Evolutionary conservation across 2,329 filamentous ascomycete species (phyloP), one percentile per base, ranked within the genome.

Genomic region (Didymella exigua): DNA sequence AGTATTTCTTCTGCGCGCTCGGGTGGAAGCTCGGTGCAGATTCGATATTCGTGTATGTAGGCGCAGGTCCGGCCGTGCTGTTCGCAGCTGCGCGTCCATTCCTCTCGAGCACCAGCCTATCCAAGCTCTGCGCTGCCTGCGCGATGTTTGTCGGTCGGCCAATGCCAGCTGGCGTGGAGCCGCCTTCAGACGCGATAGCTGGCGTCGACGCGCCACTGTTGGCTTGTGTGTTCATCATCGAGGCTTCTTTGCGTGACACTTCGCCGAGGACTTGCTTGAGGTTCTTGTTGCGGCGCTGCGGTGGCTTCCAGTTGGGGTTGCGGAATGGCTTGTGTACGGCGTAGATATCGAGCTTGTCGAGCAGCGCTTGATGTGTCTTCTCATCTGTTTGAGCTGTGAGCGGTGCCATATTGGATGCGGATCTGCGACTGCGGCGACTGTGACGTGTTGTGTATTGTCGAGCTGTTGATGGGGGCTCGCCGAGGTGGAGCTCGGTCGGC

Each of bases 281-380:
- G 76, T 96, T 98, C 82, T 99, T 99, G 85, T 99, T 99, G 76
- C 95, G 91, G 46, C 95, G 92, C 76, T 93, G 89, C 63, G 93
- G 91, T 14, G 95, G 91, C 71, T 90, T 92, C 95, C 95, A 99
- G 74, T 86, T 80, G 2, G 89, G 82, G 73, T 92, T 96, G 75
- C 93, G 93, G 82, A 97, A 99, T 69, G 87, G 89, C 78, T 96
- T 96, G 67, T 87, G 87, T 71, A 90, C 86, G 56, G 87, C 85
- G 75, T 95, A 89, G 69, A 97, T 91, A 81, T 99, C 95, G 70
- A 98, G 90, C 74, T 90, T 81, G 77, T 97, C 91, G 65, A 99
- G 87, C 58, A 98, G 88, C 65, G 86, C 84, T 74, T 91, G 89
- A 73, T 98, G 93, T 41, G 76, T 81, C 59, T 89, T 88, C 60